Percentiles rank a stretch among this genome's conserved stretches.
phyloP scores from a whole-genome alignment of 805 yeast species.

The Scheffersomyces lignosus region DNA sequence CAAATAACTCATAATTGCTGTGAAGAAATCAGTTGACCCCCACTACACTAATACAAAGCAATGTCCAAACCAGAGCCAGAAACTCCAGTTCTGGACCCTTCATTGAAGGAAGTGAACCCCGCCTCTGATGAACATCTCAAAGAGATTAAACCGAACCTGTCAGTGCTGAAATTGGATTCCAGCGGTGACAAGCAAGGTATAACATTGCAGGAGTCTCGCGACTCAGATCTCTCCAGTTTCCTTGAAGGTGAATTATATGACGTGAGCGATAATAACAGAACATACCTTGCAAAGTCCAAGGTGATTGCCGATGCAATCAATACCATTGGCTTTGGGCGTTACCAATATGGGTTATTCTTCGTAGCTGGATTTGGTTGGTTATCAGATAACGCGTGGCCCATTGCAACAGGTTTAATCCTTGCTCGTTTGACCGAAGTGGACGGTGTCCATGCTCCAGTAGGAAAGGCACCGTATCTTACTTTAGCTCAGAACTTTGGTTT shows the following conservation, averaged over 20 bases:
- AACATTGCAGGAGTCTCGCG: neutral
- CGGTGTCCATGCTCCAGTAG: conserved; percentile 36
- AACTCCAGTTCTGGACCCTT: too few species aligned
- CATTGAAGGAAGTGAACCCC: too few species aligned
- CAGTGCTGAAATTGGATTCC: too few species aligned
- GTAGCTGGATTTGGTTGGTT: conserved; percentile 34
- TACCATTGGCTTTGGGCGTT: conserved; percentile 34
- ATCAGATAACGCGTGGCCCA: conserved; percentile 42
- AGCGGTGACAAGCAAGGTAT: too few species aligned
- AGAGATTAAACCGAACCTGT: too few species aligned
- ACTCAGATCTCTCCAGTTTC: conserved; percentile 2
- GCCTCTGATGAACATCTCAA: too few species aligned
- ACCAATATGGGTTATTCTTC: conserved; percentile 22
- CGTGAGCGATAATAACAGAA: conserved; percentile 7
- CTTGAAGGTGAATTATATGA: conserved; percentile 7
- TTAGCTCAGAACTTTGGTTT: conserved; percentile 36
- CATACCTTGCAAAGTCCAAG: conserved; percentile 13
- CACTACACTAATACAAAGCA: too few species aligned
- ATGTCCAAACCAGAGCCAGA: too few species aligned
- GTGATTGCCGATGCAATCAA: conserved; percentile 43
- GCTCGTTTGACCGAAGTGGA: conserved; percentile 30
- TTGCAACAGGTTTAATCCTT: conserved; percentile 33
- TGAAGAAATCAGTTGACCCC: too few species aligned
- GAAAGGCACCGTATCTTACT: conserved; percentile 35
- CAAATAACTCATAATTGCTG: too few species aligned